Evolutionary conservation across 1,284 basidiomycete genomes (phyloP).

Genomic region (Heterobasidion parviporum): DNA sequence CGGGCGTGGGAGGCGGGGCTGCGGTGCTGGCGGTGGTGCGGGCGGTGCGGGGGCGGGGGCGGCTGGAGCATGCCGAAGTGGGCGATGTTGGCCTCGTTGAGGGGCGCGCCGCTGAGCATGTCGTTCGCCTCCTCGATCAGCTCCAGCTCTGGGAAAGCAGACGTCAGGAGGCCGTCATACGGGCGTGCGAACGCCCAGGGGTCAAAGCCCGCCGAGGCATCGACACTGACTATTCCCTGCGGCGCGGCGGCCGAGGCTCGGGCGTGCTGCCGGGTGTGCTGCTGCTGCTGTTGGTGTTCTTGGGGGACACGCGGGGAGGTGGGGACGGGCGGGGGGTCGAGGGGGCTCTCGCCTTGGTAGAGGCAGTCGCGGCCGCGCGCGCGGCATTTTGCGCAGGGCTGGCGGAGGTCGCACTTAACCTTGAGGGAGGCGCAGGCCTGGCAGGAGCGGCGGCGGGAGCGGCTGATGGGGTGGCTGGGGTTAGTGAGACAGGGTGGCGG

Average conservation of each 20-base stretch:
- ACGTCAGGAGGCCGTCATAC: not conserved
- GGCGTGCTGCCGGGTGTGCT: not conserved
- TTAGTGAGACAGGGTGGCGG: not conserved
- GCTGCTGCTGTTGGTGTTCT: not conserved
- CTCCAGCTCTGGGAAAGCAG: conserved; percentile 11
- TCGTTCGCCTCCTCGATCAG: conserved; percentile 10
- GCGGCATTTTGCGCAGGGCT: conserved; percentile 56
- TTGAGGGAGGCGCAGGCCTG: conserved; percentile 62
- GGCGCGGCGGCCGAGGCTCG: not conserved
- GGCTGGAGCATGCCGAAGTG: conserved; percentile 2
- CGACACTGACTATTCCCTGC: conserved; percentile 4
- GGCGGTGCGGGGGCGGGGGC: not conserved
- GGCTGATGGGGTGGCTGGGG: conserved; percentile 12
- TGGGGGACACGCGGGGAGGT: not conserved
- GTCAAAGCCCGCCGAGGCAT: conserved; percentile 12
- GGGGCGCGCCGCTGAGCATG: conserved; percentile 7
- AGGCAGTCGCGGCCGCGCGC: conserved; percentile 52
- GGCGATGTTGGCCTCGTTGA: conserved; percentile 12
- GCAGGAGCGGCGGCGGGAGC: conserved; percentile 42
- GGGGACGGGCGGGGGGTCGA: not conserved
- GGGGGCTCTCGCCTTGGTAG: conserved; percentile 28
- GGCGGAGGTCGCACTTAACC: conserved; percentile 59
- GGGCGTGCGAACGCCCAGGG: conserved; percentile 3
- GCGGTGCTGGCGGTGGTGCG: not conserved
- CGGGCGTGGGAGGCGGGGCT: conserved; percentile 5